Base-by-base conservation (phyloP, 495 filamentous ascomycete species). In the Trichocladium uniseriatum region DNA sequence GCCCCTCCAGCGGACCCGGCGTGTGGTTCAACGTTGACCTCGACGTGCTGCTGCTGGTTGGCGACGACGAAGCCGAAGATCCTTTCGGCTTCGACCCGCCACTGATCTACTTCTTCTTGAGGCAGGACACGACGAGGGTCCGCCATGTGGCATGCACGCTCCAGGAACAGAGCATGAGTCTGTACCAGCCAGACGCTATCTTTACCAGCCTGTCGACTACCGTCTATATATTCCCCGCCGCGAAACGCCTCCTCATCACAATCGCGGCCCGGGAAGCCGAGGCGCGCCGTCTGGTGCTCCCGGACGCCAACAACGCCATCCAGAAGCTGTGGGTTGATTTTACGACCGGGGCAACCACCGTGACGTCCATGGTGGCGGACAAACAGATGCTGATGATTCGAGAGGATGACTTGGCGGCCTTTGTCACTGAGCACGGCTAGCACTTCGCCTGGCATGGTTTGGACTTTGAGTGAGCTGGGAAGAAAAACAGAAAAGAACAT, bases 321-420 rank as follows among this genome's bases (percentile, higher is more conserved):
- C 68, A 72, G 53, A 67, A 58, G 56, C 60, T 70, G 14, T 72
- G 69, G 69, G 40, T 54, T 20, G 65, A 62, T 16, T 69, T 68
- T 58, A 57, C 66, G 27, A 51, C 54, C 7, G 68, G 67, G 10
- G 54, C 56, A 11, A 60, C 64, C 10, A 60, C 61, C 20, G 59
- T 55, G 21, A 58, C 48, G 20, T 58, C 59, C 24, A 50, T 58
- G 38, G 21, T 72, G 58, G 63, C 58, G 11, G 57, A 62, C 28
- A 52, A 59, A 48, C 47, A 61, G 57, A 68, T 72, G 18, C 36
- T 68, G 8, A 49, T 72, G 54, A 57, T 72, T 6, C 31, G 52
- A 0, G 66, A 70, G 51, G 50, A 49, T 3, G 61, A 68, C 2
- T 40, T 72, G 19, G 52, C 58, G 22, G 29, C 46, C 18, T 58